These are phyloP conservation scores for Chloromonas sp. DNA, from an alignment of 163 green algal genomes.

Conservation along the genomic window DNA sequence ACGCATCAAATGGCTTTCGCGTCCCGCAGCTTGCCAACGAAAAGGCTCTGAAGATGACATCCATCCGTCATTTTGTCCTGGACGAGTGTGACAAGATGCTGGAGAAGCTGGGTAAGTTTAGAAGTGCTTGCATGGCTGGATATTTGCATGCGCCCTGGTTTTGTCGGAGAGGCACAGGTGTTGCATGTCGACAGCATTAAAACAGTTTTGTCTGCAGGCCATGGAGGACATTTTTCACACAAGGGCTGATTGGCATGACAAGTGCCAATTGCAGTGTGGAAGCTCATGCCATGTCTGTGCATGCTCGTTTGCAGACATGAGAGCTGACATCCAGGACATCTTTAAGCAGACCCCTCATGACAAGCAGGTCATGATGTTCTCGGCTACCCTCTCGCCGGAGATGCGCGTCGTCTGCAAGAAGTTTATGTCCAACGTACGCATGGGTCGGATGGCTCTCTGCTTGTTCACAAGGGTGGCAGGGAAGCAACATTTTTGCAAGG, in stretches of 20 bases:
- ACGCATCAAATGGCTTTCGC: no score
- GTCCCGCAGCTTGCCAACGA: slow-evolving; percentile 70
- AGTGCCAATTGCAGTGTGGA: no score
- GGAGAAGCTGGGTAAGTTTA: slow-evolving; percentile 70
- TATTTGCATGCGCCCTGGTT: no score
- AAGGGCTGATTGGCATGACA: no score
- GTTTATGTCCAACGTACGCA: slow-evolving; percentile 93
- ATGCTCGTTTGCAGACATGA: slow-evolving; percentile 82
- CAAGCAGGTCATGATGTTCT: slow-evolving; percentile 99
- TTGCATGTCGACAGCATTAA: no score
- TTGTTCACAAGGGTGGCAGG: no score
- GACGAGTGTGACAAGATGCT: slow-evolving; percentile 99
- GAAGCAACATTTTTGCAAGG: no score
- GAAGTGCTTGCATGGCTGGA: neutral
- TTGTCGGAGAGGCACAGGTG: no score
- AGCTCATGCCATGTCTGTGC: neutral
- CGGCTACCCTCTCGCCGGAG: slow-evolving; percentile 87
- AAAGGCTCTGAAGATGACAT: slow-evolving; percentile 74
- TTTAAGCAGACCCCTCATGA: slow-evolving; percentile 98
- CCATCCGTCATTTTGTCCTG: slow-evolving; percentile 92
- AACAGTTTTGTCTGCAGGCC: no score
- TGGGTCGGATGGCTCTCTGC: neutral
- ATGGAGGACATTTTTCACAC: no score
- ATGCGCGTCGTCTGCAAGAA: slow-evolving; percentile 96
- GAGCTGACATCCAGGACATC: slow-evolving; percentile 94